Evolutionary conservation across 2,329 filamentous ascomycete species (phyloP), one percentile per base, ranked within the genome.

Genomic region (Trichocomaceae sp.): DNA sequence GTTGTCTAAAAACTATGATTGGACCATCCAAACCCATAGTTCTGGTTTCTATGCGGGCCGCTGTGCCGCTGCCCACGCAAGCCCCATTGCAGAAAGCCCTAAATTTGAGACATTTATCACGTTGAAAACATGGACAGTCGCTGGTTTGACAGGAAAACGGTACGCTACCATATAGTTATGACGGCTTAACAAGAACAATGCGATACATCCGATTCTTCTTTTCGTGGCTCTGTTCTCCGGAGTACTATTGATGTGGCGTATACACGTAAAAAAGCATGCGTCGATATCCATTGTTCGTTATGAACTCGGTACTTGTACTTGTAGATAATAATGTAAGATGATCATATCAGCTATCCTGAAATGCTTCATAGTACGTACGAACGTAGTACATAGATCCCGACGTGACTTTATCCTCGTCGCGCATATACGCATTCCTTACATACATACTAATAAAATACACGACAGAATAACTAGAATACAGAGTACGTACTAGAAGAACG

Each of bases 81-180:
- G 33, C 20, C 41, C 23, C 26, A 52, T 33, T 2, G 8, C 10
- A 33, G 19, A 35, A 39, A 42, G 44, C 44, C 51, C 20, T 47
- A 47, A 53, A 31, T 47, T 53, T 53, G 51, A 53, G 51, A 37
- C 31, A 35, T 41, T 48, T 46, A 3, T 20, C 20, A 3, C n/a
- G 19, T 45, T 13, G 17, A 20, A 22, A 17, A 45, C 13, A 33
- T 31, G 47, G 35, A 23, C 31, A 8, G 17, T 20, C 37, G 10
- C 29, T 15, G 50, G 35, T 12, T 20, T 39, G 50, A 47, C 50
- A 47, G 50, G 37, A 52, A 47, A 47, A 23, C 31, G 50, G 50
- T 41, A 46, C 19, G 15, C 26, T 37, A 44, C 37, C 15, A 9
- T 23, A 29, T 4, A 9, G 37, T 10, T 17, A 41, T 50, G 12